Evolutionary conservation across 2,329 filamentous ascomycete genomes (phyloP).

Genomic region (Graphiopsis chlorocephala): DNA sequence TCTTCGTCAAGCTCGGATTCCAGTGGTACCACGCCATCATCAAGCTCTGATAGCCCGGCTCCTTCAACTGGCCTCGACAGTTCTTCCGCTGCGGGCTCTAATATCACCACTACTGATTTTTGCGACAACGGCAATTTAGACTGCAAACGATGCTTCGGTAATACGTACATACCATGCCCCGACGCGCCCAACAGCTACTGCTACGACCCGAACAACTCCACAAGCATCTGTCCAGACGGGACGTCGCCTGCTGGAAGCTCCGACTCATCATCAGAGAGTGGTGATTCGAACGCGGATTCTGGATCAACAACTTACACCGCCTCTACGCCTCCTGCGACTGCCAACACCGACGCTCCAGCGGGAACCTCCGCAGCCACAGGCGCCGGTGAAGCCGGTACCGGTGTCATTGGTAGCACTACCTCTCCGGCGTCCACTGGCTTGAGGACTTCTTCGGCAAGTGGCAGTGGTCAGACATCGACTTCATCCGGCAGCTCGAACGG

Average conservation of each 20-base stretch:
- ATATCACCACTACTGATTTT: not conserved
- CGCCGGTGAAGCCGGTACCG: not conserved
- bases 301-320: not conserved
- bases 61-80: not conserved
- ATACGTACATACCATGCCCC: not conserved
- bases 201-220: conserved; percentile 8
- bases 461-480: not conserved
- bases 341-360: not conserved
- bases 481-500: not conserved
- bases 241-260: not conserved
- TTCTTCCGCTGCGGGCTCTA: not conserved
- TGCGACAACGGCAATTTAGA: not conserved
- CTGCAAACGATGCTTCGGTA: conserved; percentile 1
- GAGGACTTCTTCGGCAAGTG: not conserved
- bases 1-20: not conserved
- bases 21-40: not conserved
- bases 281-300: not conserved
- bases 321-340: not conserved
- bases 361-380: not conserved
- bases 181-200: not conserved
- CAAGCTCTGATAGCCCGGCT: not conserved
- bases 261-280: not conserved
- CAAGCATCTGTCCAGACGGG: not conserved
- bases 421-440: not conserved
- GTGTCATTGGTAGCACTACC: not conserved